phyloP scores from a whole-genome alignment of 768 basidiomycete genomes.

The Symmetrospora coprosmae region DNA sequence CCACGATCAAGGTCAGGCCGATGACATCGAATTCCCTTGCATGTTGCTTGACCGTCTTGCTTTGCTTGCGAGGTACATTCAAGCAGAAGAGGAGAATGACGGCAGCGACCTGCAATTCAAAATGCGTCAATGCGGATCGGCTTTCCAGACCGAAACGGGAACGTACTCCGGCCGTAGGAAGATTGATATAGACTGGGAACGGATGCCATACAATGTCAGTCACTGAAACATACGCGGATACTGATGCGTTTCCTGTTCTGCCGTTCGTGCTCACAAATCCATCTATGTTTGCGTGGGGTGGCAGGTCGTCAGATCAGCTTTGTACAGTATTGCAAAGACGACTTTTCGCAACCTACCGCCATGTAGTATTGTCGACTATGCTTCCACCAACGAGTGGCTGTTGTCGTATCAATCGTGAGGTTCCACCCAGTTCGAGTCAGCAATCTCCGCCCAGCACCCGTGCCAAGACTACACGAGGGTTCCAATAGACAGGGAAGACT shows the following conservation, averaged over 20 bases:
- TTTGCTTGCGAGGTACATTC: slow-evolving; percentile 35
- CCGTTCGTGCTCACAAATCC: background rate
- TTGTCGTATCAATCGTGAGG: background rate
- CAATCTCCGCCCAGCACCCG: slow-evolving; percentile 46
- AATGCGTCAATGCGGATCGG: too few relatives aligned
- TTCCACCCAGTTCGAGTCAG: background rate
- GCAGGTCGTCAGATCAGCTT: slow-evolving; percentile 28
- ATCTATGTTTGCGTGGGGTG: background rate
- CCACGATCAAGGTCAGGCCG: slow-evolving; percentile 37
- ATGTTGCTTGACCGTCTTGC: slow-evolving; percentile 31
- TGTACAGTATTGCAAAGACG: too few relatives aligned
- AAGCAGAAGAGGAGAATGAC: slow-evolving; percentile 36
- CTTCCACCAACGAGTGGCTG: slow-evolving; percentile 14
- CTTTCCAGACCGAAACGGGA: background rate
- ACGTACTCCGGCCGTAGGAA: too few relatives aligned
- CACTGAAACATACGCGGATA: background rate
- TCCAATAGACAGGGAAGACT: too few relatives aligned
- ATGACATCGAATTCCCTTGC: slow-evolving; percentile 38
- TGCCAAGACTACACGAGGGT: slow-evolving; percentile 55
- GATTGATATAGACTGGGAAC: slow-evolving; percentile 30
- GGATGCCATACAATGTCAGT: too few relatives aligned
- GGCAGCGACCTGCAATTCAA: slow-evolving; percentile 35
- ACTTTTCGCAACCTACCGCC: slow-evolving; percentile 73
- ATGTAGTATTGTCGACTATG: slow-evolving; percentile 41
- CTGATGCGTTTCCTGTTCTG: background rate